These are phyloP conservation scores for Colletotrichum noveboracense DNA, from an alignment of 2,329 filamentous ascomycete genomes.

Conservation along the genomic window DNA sequence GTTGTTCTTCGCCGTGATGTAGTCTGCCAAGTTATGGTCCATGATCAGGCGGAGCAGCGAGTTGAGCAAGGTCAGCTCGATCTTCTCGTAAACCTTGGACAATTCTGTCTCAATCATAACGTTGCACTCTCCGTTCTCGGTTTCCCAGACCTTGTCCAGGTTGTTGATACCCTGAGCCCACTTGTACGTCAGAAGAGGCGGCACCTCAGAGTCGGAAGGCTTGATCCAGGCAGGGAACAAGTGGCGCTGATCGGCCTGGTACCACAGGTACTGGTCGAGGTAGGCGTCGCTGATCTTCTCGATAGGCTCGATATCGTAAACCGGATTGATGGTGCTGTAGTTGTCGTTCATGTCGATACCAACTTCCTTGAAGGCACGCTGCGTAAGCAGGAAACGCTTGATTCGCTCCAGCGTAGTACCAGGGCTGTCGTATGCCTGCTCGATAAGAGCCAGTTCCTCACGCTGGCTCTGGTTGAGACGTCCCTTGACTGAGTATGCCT, in stretches of 20 bases:
- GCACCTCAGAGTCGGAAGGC: conserved; percentile 96
- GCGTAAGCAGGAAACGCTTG: conserved; percentile 95
- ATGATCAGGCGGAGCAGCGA: conserved; percentile 92
- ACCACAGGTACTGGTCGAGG: conserved; percentile 98
- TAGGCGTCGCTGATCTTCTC: conserved; percentile 99
- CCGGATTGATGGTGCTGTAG: conserved; percentile 98
- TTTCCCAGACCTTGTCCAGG: conserved; percentile 92
- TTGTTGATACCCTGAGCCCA: conserved; percentile 99
- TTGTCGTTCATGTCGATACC: conserved; percentile 99
- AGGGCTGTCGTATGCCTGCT: conserved; percentile 97
- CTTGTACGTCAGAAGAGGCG: conserved; percentile 93
- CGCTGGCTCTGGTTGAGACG: conserved; percentile 96
- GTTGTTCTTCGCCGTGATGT: conserved; percentile 99
- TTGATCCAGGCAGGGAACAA: conserved; percentile 99
- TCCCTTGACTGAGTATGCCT: conserved; percentile 97
- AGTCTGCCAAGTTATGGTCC: conserved; percentile 99
- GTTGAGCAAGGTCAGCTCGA: conserved; percentile 94
- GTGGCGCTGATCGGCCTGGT: conserved; percentile 96
- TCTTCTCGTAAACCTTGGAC: conserved; percentile 99
- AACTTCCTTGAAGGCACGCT: conserved; percentile 98
- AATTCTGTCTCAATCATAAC: conserved; percentile 98
- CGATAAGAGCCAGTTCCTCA: conserved; percentile 94
- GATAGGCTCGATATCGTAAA: conserved; percentile 98
- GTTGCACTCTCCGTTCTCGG: conserved; percentile 92
- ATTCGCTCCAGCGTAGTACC: conserved; percentile 95